These are phyloP conservation scores for Xylaria polymorpha DNA, from an alignment of 2,329 filamentous ascomycete species.

Conservation along the genomic window DNA sequence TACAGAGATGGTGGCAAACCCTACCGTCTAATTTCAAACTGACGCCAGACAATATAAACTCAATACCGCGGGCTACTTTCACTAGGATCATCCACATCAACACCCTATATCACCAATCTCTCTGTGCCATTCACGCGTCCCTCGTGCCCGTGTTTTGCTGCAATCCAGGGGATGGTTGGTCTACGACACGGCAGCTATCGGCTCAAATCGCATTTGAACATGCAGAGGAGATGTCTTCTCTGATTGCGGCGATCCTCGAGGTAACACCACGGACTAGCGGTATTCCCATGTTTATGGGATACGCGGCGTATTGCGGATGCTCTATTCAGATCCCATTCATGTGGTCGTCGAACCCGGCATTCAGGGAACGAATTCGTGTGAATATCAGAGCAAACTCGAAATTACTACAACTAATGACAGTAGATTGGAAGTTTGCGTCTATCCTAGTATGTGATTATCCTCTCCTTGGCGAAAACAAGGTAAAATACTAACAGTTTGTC, in stretches of 20 bases:
- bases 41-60: not conserved
- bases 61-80: not conserved
- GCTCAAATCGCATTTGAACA: conserved; percentile 27
- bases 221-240: conserved; percentile 14
- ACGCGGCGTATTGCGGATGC: conserved; percentile 24
- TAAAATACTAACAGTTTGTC: not conserved
- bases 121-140: conserved; percentile 24
- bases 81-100: conserved; percentile 23
- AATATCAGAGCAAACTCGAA: conserved; percentile 21
- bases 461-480: too few species aligned
- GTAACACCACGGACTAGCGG: not conserved
- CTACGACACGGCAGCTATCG: conserved; percentile 11
- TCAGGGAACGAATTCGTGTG: conserved; percentile 9
- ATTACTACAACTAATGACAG: conserved; percentile 24
- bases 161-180: conserved; percentile 17
- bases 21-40: conserved; percentile 16
- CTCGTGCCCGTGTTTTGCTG: conserved; percentile 21
- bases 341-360: conserved; percentile 18
- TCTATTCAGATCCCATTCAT: conserved; percentile 20
- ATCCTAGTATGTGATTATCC: not conserved
- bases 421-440: conserved; percentile 29
- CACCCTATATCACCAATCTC: conserved; percentile 14
- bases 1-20: conserved; percentile 21
- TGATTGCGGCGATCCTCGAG: conserved; percentile 17
- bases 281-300: conserved; percentile 7